Base-by-base conservation (phyloP, 345 rosid genomes). In the Gossypium mustelinum region DNA sequence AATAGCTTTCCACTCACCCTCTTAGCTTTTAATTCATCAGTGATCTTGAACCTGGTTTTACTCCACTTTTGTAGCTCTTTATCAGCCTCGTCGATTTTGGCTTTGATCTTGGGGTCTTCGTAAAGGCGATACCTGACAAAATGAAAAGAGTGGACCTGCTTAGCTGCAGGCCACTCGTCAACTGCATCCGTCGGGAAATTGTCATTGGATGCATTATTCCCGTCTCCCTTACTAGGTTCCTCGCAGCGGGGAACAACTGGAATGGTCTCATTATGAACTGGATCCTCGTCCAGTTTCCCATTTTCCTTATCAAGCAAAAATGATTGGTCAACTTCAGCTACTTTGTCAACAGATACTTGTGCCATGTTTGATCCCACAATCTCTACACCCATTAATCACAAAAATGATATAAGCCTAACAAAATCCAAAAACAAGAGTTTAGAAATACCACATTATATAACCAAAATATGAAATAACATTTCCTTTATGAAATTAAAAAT, bases 141-240 rank as follows among this genome's bases (percentile, higher is more conserved):
- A 84, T 87, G 88, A 78, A 89, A 92, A 54, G 77, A 24, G 77
- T 87, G 90, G 76, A 87, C 84, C 89, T 87, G 88, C 80, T 72
- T 81, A 7, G 83, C 81, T 16, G 83, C 92, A 70, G 98, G 95
- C 98, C 98, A 94, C 77, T 94, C 98, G 17, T 85, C 96, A 11
- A 50, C 84, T 1, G 87, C 96, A 80, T 92, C 86, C 84, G 81
- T 87, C 0, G 92, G 98, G 54, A 80, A 78, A 62, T 81, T 85
- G 75, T 86, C 71, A 68, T 67, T 74, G 18, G 84, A 69, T 63
- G 75, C 89, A 73, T 78, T 83, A n/a, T 27, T 80, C 57, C 73
- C 87, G 67, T 87, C 88, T 16, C 79, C 87, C 64, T 81, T 76
- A 34, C 45, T 84, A 8, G 81, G 81, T 10, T 81, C 92, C 77